phyloP scores from a whole-genome alignment of 257 asterid genomes.

The Primulina huaijiensis region DNA sequence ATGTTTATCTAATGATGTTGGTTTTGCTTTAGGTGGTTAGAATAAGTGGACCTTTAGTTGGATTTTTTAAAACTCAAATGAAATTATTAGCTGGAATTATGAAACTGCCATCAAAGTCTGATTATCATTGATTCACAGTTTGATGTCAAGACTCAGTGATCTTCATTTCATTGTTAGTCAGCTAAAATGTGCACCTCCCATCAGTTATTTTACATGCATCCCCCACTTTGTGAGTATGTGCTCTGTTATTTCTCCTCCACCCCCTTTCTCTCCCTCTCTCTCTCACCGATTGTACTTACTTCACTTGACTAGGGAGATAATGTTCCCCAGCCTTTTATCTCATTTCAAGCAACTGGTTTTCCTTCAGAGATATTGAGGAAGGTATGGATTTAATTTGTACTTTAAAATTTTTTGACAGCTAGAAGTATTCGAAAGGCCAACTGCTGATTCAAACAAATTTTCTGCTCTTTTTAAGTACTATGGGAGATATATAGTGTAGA shows the following conservation, averaged over 20 bases:
- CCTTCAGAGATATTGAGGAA: conserved; percentile 82
- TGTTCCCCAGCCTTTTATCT: conserved; percentile 75
- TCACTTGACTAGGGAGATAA: conserved; percentile 61
- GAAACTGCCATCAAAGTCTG: not conserved
- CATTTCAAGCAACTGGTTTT: conserved; percentile 80
- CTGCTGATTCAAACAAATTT: conserved; percentile 21
- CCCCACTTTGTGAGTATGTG: not conserved
- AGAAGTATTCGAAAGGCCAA: conserved; percentile 24
- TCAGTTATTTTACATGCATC: not conserved
- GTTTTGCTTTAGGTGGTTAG: not conserved
- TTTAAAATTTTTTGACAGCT: conserved; percentile 18
- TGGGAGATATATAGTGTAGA: conserved; percentile 46
- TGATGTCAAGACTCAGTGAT: not conserved
- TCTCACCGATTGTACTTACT: conserved; percentile 21
- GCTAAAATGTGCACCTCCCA: not conserved
- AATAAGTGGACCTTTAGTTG: not conserved
- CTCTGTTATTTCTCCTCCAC: not conserved
- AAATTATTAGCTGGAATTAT: not conserved
- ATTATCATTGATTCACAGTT: too few species aligned
- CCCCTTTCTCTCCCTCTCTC: not conserved
- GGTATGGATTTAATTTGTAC: conserved; percentile 49
- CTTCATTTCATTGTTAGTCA: not conserved
- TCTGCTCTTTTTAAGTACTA: conserved; percentile 34
- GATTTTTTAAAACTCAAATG: not conserved
- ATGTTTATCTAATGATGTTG: not conserved